Percentiles rank a stretch among this genome's conserved stretches.
phyloP scores from a whole-genome alignment of 2,329 filamentous ascomycete genomes.

The Botrytis galanthina region DNA sequence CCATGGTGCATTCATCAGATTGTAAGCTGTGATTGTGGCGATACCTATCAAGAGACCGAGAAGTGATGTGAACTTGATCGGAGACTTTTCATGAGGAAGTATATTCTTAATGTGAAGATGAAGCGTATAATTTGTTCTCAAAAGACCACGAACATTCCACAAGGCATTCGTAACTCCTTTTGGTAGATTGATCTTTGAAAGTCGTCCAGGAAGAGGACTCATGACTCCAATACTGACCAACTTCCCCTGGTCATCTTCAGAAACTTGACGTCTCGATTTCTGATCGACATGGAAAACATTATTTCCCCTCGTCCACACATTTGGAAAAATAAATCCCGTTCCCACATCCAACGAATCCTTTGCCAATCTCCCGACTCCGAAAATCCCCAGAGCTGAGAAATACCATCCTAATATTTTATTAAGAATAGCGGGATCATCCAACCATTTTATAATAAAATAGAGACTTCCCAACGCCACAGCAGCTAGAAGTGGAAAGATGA shows the following conservation, averaged over 20 bases:
- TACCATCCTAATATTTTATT: slow-evolving; percentile 83
- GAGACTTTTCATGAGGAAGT: slow-evolving; percentile 28
- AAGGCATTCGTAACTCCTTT: slow-evolving; percentile 35
- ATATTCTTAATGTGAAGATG: slow-evolving; percentile 33
- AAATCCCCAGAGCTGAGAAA: slow-evolving; percentile 76
- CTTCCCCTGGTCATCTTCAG: slow-evolving; percentile 18
- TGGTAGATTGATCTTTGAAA: slow-evolving; percentile 40
- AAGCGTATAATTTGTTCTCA: slow-evolving; percentile 51
- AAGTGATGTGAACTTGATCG: slow-evolving; percentile 30
- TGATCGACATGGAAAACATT: slow-evolving; percentile 49
- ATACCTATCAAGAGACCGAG: slow-evolving; percentile 35
- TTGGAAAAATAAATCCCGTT: slow-evolving; percentile 70
- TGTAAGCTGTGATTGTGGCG: slow-evolving; percentile 34
- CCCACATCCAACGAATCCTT: slow-evolving; percentile 67
- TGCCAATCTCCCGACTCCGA: slow-evolving; percentile 69
- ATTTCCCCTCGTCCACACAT: slow-evolving; percentile 57
- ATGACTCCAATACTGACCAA: slow-evolving; percentile 19
- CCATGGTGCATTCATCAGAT: slow-evolving; percentile 35
- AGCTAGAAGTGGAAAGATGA: slow-evolving; percentile 80
- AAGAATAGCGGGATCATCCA: slow-evolving; percentile 75
- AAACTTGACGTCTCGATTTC: slow-evolving; percentile 34
- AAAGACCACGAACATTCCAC: slow-evolving; percentile 53
- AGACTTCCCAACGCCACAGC: slow-evolving; percentile 69
- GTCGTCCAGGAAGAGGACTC: slow-evolving; percentile 43
- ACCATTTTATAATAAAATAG: slow-evolving; percentile 87